phyloP scores from a whole-genome alignment of 768 basidiomycete species.

The Pholiota molesta region DNA sequence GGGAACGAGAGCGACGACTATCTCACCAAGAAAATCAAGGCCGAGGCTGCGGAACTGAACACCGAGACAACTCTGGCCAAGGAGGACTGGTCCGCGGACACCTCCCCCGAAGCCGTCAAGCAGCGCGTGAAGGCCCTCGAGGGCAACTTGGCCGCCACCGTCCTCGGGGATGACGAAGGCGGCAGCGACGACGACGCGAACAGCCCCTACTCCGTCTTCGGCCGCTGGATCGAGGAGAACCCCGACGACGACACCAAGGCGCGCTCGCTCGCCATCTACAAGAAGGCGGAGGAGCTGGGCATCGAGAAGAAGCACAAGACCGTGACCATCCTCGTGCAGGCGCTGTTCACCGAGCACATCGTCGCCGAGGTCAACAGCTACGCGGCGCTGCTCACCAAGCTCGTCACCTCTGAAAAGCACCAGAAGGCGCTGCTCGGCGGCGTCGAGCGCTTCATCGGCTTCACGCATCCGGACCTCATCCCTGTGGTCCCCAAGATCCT shows the following conservation, averaged over 20 bases:
- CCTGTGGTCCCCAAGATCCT: slow-evolving; percentile 84
- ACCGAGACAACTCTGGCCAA: slow-evolving; percentile 59
- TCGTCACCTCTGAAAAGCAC: slow-evolving; percentile 92
- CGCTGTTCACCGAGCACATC: slow-evolving; percentile 78
- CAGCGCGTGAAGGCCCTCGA: slow-evolving; percentile 78
- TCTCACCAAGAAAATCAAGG: slow-evolving; percentile 88
- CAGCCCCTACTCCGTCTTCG: slow-evolving; percentile 84
- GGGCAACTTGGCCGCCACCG: slow-evolving; percentile 52
- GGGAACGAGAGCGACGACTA: slow-evolving; percentile 86
- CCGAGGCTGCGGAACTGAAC: slow-evolving; percentile 80
- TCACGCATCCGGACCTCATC: slow-evolving; percentile 72
- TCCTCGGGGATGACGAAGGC: slow-evolving; percentile 78
- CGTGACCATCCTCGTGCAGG: slow-evolving; percentile 79
- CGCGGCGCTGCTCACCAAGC: slow-evolving; percentile 73
- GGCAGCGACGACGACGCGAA: slow-evolving; percentile 87
- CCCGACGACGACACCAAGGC: slow-evolving; percentile 49
- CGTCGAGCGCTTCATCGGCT: slow-evolving; percentile 82
- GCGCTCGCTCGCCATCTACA: slow-evolving; percentile 71
- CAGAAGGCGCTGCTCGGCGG: slow-evolving; percentile 95
- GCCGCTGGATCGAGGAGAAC: slow-evolving; percentile 83
- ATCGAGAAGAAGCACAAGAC: slow-evolving; percentile 96
- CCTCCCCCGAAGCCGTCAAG: slow-evolving; percentile 86
- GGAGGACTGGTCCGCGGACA: slow-evolving; percentile 93
- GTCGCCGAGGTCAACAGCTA: slow-evolving; percentile 66
- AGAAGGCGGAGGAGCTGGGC: slow-evolving; percentile 88